A percentile compares a stretch with the other conserved stretches of the same genome.
Conservation (phyloP, 2,329 filamentous ascomycete species). For the Tolypocladium inflatum region DNA sequence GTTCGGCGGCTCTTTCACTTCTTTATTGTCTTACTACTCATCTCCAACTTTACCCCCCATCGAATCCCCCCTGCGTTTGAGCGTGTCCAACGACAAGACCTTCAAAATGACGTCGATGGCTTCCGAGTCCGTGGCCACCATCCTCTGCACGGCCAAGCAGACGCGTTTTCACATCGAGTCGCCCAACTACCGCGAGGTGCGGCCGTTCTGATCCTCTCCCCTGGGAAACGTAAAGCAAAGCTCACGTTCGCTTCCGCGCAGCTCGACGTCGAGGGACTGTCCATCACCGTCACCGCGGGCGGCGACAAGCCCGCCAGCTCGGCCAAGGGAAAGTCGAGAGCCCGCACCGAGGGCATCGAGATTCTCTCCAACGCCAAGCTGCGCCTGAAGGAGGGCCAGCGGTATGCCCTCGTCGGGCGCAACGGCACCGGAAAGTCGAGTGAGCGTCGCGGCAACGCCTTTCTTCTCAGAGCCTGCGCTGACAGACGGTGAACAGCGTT, state of each 20-base stretch:
- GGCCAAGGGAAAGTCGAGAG: conserved; percentile 41
- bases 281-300: conserved; percentile 51
- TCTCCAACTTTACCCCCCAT: not conserved
- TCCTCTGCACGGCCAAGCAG: conserved; percentile 57
- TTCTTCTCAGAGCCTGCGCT: not conserved
- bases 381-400: conserved; percentile 59
- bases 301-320: conserved; percentile 23
- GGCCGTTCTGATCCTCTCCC: not conserved
- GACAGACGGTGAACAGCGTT: conserved; percentile 40
- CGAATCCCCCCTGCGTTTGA: not conserved
- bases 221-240: not conserved
- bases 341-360: conserved; percentile 43
- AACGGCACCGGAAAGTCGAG: conserved; percentile 82
- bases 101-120: conserved; percentile 35
- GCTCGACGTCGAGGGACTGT: conserved; percentile 66
- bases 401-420: conserved; percentile 70
- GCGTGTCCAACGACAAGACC: not conserved
- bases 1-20: too few species aligned
- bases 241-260: conserved; percentile 14
- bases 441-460: conserved; percentile 22
- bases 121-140: conserved; percentile 39
- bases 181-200: conserved; percentile 47
- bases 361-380: conserved; percentile 62
- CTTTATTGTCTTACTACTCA: not conserved
- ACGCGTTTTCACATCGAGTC: conserved; percentile 54